These are phyloP conservation scores for Pseudogymnoascus sp. DNA, from an alignment of 2,329 filamentous ascomycete genomes.

Conservation along the genomic window DNA sequence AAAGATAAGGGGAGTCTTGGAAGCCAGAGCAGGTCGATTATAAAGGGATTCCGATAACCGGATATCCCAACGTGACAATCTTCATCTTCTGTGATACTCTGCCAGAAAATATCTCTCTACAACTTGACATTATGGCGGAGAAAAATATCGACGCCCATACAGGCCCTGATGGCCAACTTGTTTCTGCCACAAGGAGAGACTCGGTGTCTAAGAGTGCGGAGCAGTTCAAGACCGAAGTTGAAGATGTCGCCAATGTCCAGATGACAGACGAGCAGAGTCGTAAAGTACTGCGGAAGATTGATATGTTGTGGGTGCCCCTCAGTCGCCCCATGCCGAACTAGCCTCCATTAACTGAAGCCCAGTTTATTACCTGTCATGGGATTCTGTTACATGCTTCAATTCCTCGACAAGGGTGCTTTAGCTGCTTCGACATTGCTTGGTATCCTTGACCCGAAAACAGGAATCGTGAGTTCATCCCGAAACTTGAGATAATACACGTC, in stretches of 20 bases:
- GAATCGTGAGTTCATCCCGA: not conserved
- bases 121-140: not conserved
- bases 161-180: not conserved
- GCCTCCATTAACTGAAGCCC: not conserved
- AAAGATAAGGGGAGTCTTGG: not conserved
- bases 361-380: conserved; percentile 17
- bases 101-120: not conserved
- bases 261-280: conserved; percentile 9
- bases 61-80: not conserved
- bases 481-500: not conserved
- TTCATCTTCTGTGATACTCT: not conserved
- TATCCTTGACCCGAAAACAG: conserved; percentile 29
- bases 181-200: not conserved
- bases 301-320: conserved; percentile 14
- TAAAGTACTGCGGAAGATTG: conserved; percentile 19
- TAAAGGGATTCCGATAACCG: not conserved
- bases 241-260: conserved; percentile 4
- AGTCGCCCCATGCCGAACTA: not conserved
- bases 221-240: not conserved
- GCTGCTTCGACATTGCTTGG: conserved; percentile 50
- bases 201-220: not conserved
- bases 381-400: conserved; percentile 19
- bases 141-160: not conserved
- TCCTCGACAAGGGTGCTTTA: conserved; percentile 35
- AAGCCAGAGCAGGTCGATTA: not conserved